Evolutionary conservation across 768 basidiomycete species (phyloP).

Genomic region (Boletus edulis): DNA sequence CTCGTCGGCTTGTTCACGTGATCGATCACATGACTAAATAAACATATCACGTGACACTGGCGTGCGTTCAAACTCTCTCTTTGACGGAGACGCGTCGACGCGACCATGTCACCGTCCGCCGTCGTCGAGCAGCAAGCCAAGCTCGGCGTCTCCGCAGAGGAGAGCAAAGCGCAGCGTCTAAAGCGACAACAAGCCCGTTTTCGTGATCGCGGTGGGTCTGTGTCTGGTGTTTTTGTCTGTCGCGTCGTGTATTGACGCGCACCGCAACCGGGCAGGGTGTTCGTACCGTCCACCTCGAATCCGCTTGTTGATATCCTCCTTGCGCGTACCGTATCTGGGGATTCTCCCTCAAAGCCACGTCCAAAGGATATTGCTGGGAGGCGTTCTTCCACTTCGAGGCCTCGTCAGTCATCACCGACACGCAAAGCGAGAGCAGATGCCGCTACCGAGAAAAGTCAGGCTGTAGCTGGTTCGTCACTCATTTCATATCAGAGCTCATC

Average conservation of each 20-base stretch:
- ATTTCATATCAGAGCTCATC: not conserved
- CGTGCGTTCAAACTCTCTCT: no score
- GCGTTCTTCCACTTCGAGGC: not conserved
- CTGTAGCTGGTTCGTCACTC: conserved; percentile 14
- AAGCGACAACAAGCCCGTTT: conserved; percentile 65
- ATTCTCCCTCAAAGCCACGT: conserved; percentile 41
- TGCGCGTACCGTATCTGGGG: conserved; percentile 44
- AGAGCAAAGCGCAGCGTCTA: conserved; percentile 58
- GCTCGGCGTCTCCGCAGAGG: conserved; percentile 43
- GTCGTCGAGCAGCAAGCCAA: conserved; percentile 20
- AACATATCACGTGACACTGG: not conserved
- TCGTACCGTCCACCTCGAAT: conserved; percentile 50
- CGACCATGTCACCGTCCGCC: conserved; percentile 11
- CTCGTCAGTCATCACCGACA: not conserved
- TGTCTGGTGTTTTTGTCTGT: not conserved
- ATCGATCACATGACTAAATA: not conserved
- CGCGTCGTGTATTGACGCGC: not conserved
- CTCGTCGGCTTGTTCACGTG: not conserved
- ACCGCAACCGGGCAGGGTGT: conserved; percentile 38
- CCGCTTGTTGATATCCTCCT: conserved; percentile 53
- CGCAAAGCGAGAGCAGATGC: not conserved
- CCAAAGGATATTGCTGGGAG: conserved; percentile 1
- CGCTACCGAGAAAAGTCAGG: not conserved
- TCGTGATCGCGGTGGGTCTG: conserved; percentile 66
- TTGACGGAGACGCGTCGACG: not conserved